Conservation (phyloP, 2,329 filamentous ascomycete species). For the Aspergillus eucalypticola region DNA sequence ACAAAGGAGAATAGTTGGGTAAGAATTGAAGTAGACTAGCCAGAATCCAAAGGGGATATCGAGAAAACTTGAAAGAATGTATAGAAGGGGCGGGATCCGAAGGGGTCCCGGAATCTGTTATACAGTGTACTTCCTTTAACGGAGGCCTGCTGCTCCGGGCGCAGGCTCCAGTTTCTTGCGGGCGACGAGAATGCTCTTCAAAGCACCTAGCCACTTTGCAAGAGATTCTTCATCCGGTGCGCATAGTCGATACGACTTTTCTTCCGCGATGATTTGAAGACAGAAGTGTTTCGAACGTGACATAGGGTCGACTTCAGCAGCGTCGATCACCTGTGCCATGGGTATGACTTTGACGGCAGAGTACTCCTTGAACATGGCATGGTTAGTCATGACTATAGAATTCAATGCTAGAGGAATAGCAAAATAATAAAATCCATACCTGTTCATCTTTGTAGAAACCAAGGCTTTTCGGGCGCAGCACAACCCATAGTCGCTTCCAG, state of each 20-base stretch:
- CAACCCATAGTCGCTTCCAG: conserved; percentile 95
- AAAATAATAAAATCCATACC: conserved; percentile 17
- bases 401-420: neutral
- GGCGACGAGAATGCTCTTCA: conserved; percentile 68
- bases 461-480: conserved; percentile 79
- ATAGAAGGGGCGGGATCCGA: neutral
- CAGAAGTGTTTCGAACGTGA: conserved; percentile 83
- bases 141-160: conserved; percentile 13
- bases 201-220: conserved; percentile 80
- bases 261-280: conserved; percentile 90
- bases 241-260: conserved; percentile 78
- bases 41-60: neutral
- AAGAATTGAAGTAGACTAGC: neutral
- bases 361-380: conserved; percentile 64
- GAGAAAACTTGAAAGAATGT: neutral
- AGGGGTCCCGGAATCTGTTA: neutral
- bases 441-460: conserved; percentile 89
- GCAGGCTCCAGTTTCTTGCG: conserved; percentile 36
- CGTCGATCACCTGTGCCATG: conserved; percentile 77
- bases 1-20: neutral
- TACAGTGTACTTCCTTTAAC: conserved; percentile 5
- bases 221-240: conserved; percentile 78
- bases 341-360: conserved; percentile 79
- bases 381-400: neutral
- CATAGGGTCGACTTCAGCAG: conserved; percentile 86